phyloP scores from a whole-genome alignment of 2,329 filamentous ascomycete genomes.

The Sclerotinia glacialis region DNA sequence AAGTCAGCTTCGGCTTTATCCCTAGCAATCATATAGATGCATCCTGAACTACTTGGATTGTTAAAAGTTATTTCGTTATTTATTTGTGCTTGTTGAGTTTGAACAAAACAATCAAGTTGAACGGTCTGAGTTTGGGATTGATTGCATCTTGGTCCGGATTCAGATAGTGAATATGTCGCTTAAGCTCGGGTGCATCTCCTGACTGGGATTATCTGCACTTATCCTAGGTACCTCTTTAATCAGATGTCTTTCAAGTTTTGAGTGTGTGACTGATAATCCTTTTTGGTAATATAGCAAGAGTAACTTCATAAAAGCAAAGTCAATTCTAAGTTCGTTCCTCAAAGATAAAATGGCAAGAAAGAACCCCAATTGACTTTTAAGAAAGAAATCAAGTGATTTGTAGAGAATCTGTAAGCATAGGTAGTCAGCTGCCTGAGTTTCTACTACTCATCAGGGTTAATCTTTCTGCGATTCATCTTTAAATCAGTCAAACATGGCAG shows the following conservation, averaged over 20 bases:
- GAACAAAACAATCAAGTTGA: background rate
- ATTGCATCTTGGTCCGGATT: background rate
- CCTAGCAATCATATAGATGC: background rate
- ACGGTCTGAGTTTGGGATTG: background rate
- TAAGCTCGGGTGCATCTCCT: background rate
- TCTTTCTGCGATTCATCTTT: slow-evolving; percentile 8
- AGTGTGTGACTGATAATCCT: background rate
- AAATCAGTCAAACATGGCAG: background rate
- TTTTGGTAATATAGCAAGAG: background rate
- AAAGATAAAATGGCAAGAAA: background rate
- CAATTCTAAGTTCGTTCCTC: background rate
- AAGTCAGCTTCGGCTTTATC: background rate
- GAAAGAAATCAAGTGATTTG: background rate
- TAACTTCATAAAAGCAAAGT: background rate
- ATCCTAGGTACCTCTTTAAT: background rate
- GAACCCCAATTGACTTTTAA: background rate
- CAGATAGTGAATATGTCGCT: background rate
- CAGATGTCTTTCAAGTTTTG: background rate
- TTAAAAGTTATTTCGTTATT: background rate
- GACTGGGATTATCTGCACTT: background rate
- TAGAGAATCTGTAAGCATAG: background rate
- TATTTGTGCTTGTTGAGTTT: too few species aligned
- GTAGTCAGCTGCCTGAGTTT: background rate
- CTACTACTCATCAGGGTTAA: background rate
- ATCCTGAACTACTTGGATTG: background rate